Base-by-base conservation (phyloP, 768 basidiomycete species). In the Mycena maculata region DNA sequence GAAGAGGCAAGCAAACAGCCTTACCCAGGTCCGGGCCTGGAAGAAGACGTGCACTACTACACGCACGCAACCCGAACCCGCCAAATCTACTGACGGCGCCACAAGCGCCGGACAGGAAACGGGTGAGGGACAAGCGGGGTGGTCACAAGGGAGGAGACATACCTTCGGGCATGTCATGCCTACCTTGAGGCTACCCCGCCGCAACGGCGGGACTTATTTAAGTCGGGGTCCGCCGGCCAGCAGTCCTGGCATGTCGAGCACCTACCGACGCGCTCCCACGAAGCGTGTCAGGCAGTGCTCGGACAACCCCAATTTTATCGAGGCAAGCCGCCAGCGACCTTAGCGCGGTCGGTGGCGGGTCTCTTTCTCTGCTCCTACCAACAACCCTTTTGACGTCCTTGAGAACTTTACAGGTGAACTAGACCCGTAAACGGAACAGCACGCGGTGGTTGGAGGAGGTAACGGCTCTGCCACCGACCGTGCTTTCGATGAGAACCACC, bases 21-120 rank as follows among this genome's bases (percentile, higher is more conserved):
- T 4, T 22, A 62, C 9, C 42, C 11, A 76, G 76, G 75, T 44
- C 60, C 13, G 33, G 33, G 33, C 33, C 33, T 36, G 33, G 33
- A 36, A 36, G 33, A 36, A 36, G 33, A 7, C 33, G 33, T 36
- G 33, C 33, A 13, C 33, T 7, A 36, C 33, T 13, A 6, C 13
- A 13, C 33, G 33, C 33, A 36, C 33, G 33, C 33, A 36, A 36
- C 33, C 33, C 33, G 33, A 36, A 36, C 33, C 33, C 13, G 13
- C 33, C 33, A 13, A 36, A 36, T 36, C 13, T 36, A 36, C 33
- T 36, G 33, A 36, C 33, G 13, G 33, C 13, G 33, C 33, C 6
- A 7, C 13, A 13, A 36, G 33, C 33, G 13, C 33, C 13, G 33
- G 33, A 36, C 33, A 36, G 33, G 33, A 36, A 13, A 13, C 13